phyloP scores from a whole-genome alignment of 2,329 filamentous ascomycete genomes.

The Sordariomycetes sp. region DNA sequence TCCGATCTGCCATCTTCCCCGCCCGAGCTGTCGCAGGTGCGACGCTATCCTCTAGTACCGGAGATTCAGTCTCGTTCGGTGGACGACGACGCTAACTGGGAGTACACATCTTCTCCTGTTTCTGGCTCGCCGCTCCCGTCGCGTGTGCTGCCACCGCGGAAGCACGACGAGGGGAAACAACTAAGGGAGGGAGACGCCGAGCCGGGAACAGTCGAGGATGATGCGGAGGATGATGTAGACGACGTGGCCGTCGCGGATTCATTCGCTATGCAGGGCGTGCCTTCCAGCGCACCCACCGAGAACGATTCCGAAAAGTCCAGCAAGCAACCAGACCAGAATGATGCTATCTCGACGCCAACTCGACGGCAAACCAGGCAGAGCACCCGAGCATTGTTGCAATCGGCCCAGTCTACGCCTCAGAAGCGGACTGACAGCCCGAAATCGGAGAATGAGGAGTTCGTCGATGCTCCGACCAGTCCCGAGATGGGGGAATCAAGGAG shows the following conservation, averaged over 20 bases:
- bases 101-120: conserved; percentile 39
- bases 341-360: not conserved
- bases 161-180: not conserved
- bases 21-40: conserved; percentile 26
- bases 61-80: conserved; percentile 37
- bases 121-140: conserved; percentile 28
- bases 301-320: not conserved
- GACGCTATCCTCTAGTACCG: conserved; percentile 35
- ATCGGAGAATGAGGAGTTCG: conserved; percentile 30
- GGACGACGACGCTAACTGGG: conserved; percentile 28
- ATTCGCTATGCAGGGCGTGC: conserved; percentile 11
- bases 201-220: conserved; percentile 2
- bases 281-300: conserved; percentile 13
- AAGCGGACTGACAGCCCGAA: conserved; percentile 14
- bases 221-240: conserved; percentile 1
- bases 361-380: conserved; percentile 1
- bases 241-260: conserved; percentile 4
- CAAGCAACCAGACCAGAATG: conserved; percentile 9
- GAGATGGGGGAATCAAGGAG: conserved; percentile 7
- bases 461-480: conserved; percentile 34
- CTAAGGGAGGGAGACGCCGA: not conserved
- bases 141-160: not conserved
- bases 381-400: not conserved
- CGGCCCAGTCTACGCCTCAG: not conserved
- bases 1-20: conserved; percentile 46